phyloP scores from a whole-genome alignment of 306 rosid species.

The Cucumis hystrix region DNA sequence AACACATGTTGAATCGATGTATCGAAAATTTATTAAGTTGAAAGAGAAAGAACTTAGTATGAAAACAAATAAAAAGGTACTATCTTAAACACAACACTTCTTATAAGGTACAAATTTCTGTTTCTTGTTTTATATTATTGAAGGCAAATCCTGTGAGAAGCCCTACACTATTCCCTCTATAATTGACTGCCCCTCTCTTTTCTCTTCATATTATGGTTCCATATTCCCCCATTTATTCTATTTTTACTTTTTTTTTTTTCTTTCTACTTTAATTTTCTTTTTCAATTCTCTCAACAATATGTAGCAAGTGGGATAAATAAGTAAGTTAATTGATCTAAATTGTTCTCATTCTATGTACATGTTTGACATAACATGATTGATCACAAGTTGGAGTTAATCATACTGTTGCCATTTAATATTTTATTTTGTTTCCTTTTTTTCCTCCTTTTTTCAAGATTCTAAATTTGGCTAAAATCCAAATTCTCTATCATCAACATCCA shows the following conservation, averaged over 20 bases:
- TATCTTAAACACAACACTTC: background rate
- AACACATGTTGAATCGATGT: background rate
- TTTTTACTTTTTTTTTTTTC: background rate
- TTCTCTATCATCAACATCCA: too few species aligned
- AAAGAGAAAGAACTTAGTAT: background rate
- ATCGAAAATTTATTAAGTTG: background rate
- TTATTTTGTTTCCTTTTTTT: too few species aligned
- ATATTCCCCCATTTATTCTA: background rate
- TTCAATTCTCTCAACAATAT: background rate
- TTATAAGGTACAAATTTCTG: background rate
- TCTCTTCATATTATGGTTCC: background rate
- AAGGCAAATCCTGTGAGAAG: background rate
- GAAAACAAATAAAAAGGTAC: background rate
- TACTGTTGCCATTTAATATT: too few species aligned
- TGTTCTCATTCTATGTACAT: background rate
- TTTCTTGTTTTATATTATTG: background rate
- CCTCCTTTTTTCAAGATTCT: too few species aligned
- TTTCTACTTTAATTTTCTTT: background rate
- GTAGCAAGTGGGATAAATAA: background rate
- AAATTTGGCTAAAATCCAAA: too few species aligned
- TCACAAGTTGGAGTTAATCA: background rate
- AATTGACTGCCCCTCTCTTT: too few species aligned
- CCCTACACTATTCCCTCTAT: background rate
- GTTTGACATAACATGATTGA: background rate
- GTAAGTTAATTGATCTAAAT: background rate